Evolutionary conservation across 1,284 basidiomycete species (phyloP), one percentile per base, ranked within the genome.

Genomic region (Austroboletus novae-zelandiae): DNA sequence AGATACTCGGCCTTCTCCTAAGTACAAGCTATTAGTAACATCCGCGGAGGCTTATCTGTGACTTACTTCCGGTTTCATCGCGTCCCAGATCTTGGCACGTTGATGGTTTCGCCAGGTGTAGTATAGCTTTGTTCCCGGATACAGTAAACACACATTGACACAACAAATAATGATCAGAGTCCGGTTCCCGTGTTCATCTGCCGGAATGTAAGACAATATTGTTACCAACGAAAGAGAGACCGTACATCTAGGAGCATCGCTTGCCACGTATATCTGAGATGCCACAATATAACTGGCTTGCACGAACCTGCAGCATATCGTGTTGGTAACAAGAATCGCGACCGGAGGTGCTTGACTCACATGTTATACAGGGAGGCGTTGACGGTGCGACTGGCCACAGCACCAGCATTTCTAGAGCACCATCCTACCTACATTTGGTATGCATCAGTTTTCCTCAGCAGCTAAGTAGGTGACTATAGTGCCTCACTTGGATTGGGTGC

Each of bases 301-400:
- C 4, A 78, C 74, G 50, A 79, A 75, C 70, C 68, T 70, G 8
- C 15, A 11, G 32, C 32, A 34, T 34, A 11, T 14, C 13, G 13
- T 5, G 20, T 23, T 39, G 5, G 36, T 13, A 39, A 11, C 2
- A 39, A 11, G 18, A 23, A 7, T n/a, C 36, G 9, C 18, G 23
- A 18, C 4, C 20, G 17, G 20, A 23, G 3, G 9, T 18, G 15
- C 10, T 34, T 34, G 40, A 43, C 29, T 45, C 17, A 71, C 77
- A 81, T 81, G 57, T 81, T 80, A 60, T 81, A 82, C 25, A 81
- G 42, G 1, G 79, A 80, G 0, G 78, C 79, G 48, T 78, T 79
- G 41, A 81, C 77, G 0, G 79, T 80, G 15, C 79, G 70, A 51
- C 74, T 76, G 9, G 78, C 77, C 7, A 81, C 79, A 3, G 74